phyloP scores from a whole-genome alignment of 805 yeast species.

The Schwanniomyces sp. region DNA sequence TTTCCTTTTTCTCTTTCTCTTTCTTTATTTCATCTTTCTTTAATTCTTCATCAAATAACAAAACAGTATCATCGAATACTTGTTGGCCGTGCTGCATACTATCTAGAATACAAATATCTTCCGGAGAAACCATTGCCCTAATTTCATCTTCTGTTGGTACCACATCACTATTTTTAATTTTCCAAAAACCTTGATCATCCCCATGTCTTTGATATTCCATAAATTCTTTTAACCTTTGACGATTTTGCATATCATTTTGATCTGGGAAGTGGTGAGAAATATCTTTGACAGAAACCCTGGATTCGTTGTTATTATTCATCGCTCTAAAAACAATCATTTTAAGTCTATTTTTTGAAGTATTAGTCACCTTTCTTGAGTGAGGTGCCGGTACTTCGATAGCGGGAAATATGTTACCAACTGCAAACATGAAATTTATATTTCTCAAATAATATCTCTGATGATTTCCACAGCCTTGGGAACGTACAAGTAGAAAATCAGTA shows the following conservation, averaged over 20 bases:
- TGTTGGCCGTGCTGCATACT: conserved; percentile 95
- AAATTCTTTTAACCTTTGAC: conserved; percentile 93
- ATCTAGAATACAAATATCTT: conserved; percentile 82
- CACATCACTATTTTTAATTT: conserved; percentile 58
- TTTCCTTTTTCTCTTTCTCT: conserved; percentile 18
- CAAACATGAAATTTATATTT: conserved; percentile 67
- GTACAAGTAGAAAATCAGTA: conserved; percentile 80
- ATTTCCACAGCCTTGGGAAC: conserved; percentile 79
- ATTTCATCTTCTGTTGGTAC: conserved; percentile 77
- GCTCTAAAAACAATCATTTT: conserved; percentile 93
- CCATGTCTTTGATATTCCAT: conserved; percentile 97
- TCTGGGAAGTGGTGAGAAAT: conserved; percentile 93
- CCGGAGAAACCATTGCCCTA: conserved; percentile 85
- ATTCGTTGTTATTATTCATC: conserved; percentile 69
- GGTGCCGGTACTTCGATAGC: conserved; percentile 97
- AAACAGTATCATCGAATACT: conserved; percentile 75
- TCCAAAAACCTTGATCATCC: conserved; percentile 94
- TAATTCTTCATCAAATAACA: conserved; percentile 41
- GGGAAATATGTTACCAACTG: conserved; percentile 91
- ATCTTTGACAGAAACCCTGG: conserved; percentile 80
- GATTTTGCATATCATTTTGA: conserved; percentile 94
- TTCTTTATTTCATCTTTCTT: conserved; percentile 24
- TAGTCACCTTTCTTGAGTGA: conserved; percentile 92
- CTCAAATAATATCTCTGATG: conserved; percentile 71
- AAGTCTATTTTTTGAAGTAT: conserved; percentile 85